Percentiles rank a stretch among this genome's conserved stretches.
phyloP scores from a whole-genome alignment of 257 asterid genomes.

The Solanum paucissectum region DNA sequence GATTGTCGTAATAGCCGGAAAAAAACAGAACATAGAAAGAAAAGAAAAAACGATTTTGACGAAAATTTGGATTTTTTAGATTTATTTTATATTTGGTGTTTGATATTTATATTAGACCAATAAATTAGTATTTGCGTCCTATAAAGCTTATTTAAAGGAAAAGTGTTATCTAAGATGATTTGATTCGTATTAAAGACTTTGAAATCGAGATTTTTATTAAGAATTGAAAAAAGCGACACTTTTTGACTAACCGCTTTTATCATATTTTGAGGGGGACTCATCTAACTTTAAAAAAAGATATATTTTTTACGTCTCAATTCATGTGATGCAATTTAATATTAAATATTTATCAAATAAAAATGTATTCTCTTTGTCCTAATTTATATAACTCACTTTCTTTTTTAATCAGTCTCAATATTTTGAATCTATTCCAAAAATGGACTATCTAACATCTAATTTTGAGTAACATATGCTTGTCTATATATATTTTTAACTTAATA shows the following conservation, averaged over 20 bases:
- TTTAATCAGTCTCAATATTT: neutral
- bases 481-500: too few species aligned
- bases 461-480: neutral
- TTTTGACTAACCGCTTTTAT: neutral
- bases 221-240: too few species aligned
- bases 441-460: neutral
- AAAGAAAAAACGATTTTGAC: neutral
- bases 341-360: too few species aligned
- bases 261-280: neutral
- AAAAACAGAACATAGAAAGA: neutral
- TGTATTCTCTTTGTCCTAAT: rapidly evolving
- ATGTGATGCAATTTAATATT: too few species aligned
- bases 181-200: neutral
- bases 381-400: too few species aligned
- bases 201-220: neutral
- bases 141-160: neutral
- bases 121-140: neutral
- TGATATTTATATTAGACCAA: too few species aligned
- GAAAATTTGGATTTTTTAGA: rapidly evolving
- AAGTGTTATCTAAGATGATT: neutral
- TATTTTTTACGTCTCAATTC: too few species aligned
- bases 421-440: neutral
- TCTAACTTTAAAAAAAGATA: too few species aligned
- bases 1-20: neutral
- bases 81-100: too few species aligned